Conservation (phyloP, 768 basidiomycete genomes). For the Holtermanniella nyarrowii region DNA sequence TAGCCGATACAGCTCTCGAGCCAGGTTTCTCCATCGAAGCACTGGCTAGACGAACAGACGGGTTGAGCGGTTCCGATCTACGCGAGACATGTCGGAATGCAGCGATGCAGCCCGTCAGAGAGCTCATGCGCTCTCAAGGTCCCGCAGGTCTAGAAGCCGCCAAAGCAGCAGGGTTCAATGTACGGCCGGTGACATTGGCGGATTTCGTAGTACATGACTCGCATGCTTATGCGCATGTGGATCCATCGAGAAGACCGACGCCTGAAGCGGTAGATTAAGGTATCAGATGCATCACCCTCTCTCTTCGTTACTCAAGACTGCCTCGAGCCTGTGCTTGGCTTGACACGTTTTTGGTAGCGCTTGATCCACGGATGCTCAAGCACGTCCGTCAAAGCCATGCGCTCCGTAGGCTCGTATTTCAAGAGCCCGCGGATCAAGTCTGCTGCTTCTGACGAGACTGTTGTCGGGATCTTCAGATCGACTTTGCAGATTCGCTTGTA, state of each 20-base stretch:
- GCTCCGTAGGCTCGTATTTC: slow-evolving; percentile 60
- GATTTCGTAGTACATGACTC: slow-evolving; percentile 53
- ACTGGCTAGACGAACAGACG: slow-evolving; percentile 61
- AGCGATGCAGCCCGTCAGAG: slow-evolving; percentile 67
- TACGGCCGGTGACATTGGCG: slow-evolving; percentile 58
- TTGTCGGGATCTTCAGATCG: slow-evolving; percentile 55
- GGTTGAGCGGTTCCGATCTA: slow-evolving; percentile 80
- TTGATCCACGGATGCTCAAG: slow-evolving; percentile 75
- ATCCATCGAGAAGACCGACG: slow-evolving; percentile 27
- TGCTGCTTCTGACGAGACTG: slow-evolving; percentile 55
- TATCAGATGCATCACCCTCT: too few species aligned
- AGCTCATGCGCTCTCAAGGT: slow-evolving; percentile 26
- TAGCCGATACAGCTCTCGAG: slow-evolving; percentile 62
- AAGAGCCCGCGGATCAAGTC: slow-evolving; percentile 68
- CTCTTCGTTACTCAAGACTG: too few species aligned
- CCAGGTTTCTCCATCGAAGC: slow-evolving; percentile 52
- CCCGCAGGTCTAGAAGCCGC: neutral
- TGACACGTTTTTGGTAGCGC: slow-evolving; percentile 29
- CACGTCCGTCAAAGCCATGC: slow-evolving; percentile 65
- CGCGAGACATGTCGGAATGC: slow-evolving; percentile 86
- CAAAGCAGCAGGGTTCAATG: slow-evolving; percentile 55
- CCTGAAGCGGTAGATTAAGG: slow-evolving; percentile 4
- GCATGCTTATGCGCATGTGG: slow-evolving; percentile 37
- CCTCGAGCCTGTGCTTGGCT: slow-evolving; percentile 5
- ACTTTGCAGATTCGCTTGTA: slow-evolving; percentile 65